phyloP scores from a whole-genome alignment of 164 flowering plant genomes.

The Cinnamomum chago region DNA sequence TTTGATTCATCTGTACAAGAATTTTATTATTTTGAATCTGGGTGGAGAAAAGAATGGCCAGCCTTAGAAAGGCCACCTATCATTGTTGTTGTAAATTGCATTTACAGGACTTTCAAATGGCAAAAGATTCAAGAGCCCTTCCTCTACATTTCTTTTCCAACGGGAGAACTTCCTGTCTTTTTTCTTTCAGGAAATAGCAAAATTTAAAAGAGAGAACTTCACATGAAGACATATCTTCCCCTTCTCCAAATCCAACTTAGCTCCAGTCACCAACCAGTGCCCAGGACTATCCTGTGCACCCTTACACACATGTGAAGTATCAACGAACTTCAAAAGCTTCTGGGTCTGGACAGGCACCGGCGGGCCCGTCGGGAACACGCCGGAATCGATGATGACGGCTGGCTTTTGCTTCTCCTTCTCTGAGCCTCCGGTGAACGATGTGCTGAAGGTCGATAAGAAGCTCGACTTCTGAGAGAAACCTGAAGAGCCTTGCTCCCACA shows the following conservation, averaged over 20 bases:
- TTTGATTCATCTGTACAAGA: too few species aligned
- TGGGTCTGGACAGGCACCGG: slow-evolving; percentile 48
- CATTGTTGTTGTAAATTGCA: background rate
- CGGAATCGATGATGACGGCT: slow-evolving; percentile 55
- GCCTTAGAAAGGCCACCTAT: background rate
- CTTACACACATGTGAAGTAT: slow-evolving; percentile 48
- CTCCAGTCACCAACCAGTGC: slow-evolving; percentile 87
- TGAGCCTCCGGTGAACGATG: slow-evolving; percentile 26
- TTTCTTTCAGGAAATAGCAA: background rate
- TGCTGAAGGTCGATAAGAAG: slow-evolving; percentile 44
- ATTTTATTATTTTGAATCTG: too few species aligned
- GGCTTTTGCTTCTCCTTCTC: slow-evolving; percentile 29
- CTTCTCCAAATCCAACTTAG: slow-evolving; percentile 57
- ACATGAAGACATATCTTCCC: slow-evolving; percentile 67
- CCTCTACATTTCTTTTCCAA: too few species aligned
- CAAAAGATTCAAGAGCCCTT: background rate
- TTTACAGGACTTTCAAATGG: background rate
- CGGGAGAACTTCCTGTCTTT: background rate
- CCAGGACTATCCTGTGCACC: slow-evolving; percentile 84
- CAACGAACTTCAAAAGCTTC: slow-evolving; percentile 58
- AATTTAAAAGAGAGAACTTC: slow-evolving; percentile 49
- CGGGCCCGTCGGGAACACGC: slow-evolving; percentile 64
- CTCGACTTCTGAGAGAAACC: slow-evolving; percentile 39
- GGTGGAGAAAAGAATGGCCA: background rate
- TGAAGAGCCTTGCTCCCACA: slow-evolving; percentile 46